Conservation (phyloP, 2,329 filamentous ascomycete species). For the Talaromyces sp. region DNA sequence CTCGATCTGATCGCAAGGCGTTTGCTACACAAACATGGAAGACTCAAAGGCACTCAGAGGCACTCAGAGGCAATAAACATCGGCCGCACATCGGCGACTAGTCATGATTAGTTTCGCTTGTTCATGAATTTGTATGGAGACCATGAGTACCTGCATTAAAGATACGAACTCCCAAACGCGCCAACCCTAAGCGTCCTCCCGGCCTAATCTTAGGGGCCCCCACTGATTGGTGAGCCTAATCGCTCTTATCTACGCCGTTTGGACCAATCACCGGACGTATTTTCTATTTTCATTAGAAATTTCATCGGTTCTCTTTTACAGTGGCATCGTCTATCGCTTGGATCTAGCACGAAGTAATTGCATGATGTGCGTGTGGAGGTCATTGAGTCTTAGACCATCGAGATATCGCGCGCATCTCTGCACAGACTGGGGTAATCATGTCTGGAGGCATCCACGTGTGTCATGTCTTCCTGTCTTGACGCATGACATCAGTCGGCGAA, state of each 20-base stretch:
- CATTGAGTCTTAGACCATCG: background rate
- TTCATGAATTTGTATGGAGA: background rate
- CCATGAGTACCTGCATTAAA: background rate
- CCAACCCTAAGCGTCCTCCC: background rate
- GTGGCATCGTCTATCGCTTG: background rate
- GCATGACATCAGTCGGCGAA: constrained; percentile 1
- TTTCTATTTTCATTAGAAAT: constrained; percentile 10
- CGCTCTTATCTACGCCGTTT: constrained; percentile 14
- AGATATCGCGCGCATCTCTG: background rate
- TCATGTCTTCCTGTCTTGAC: background rate
- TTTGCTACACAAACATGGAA: background rate
- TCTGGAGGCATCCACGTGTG: constrained; percentile 1
- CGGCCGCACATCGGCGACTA: constrained; percentile 1
- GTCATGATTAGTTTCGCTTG: background rate
- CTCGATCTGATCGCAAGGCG: background rate
- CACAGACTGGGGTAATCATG: background rate
- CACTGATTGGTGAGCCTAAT: constrained; percentile 12
- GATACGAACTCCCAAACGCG: background rate
- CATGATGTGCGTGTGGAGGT: background rate
- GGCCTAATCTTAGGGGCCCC: background rate
- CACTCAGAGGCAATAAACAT: background rate
- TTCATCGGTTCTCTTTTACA: background rate
- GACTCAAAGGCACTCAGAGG: background rate
- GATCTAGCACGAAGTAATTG: background rate
- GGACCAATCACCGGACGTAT: constrained; percentile 12